These are phyloP conservation scores for Elongisporangium senticosum DNA, from an alignment of 352 stramenopile species.

Conservation along the genomic window DNA sequence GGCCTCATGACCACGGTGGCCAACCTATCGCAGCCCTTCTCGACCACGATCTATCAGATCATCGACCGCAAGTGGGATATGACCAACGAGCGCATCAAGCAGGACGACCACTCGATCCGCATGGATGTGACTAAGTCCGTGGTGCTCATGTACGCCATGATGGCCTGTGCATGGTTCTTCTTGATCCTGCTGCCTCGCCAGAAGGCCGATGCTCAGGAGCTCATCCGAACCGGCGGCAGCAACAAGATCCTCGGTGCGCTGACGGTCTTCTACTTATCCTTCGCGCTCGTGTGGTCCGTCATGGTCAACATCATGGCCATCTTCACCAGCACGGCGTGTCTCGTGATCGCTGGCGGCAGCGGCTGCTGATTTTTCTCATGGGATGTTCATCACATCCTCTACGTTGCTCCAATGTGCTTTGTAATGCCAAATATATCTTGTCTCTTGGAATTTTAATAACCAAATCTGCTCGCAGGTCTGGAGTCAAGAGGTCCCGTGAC, in stretches of 20 bases:
- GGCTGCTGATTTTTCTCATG: too few relatives aligned
- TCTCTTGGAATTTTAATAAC: too few relatives aligned
- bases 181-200: constrained; percentile 14
- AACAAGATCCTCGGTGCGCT: constrained; percentile 13
- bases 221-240: constrained; percentile 8
- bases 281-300: constrained; percentile 19
- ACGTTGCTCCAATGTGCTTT: too few relatives aligned
- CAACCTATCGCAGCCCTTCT: constrained; percentile 27
- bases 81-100: constrained; percentile 17
- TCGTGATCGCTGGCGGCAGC: background rate
- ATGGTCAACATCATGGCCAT: constrained; percentile 20
- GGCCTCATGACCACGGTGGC: constrained; percentile 31
- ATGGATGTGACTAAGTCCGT: constrained; percentile 8
- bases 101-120: constrained; percentile 21
- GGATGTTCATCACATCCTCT: too few relatives aligned
- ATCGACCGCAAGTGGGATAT: constrained; percentile 28
- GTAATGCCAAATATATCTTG: too few relatives aligned
- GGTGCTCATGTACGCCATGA: constrained; percentile 8
- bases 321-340: constrained; percentile 1
- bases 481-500: too few relatives aligned
- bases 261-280: constrained; percentile 15
- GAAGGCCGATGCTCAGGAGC: constrained; percentile 11
- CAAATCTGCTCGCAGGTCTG: too few relatives aligned
- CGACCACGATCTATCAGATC: constrained; percentile 19
- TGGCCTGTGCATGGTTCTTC: constrained; percentile 8